Evolutionary conservation across 371 early-diverging fungal genomes (phyloP).

Genomic region (Circinella minor): DNA sequence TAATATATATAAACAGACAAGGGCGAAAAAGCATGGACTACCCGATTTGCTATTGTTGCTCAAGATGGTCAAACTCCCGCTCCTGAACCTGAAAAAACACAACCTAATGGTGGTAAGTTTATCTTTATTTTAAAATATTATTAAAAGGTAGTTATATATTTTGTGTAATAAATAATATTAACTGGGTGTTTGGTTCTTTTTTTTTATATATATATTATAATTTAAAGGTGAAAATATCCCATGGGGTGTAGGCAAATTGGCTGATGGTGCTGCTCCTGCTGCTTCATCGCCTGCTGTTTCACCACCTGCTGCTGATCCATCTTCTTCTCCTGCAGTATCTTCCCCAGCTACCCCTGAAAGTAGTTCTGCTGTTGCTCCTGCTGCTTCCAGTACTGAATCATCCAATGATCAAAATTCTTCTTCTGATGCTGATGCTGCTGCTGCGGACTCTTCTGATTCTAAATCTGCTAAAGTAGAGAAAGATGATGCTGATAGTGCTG

Average conservation of each 20-base stretch:
- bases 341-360: conserved; percentile 4
- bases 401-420: background rate
- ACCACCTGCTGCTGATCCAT: conserved; percentile 6
- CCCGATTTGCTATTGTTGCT: conserved; percentile 38
- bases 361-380: conserved; percentile 13
- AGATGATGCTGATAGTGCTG: background rate
- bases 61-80: conserved; percentile 28
- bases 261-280: conserved; percentile 10
- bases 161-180: too few species aligned
- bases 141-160: background rate
- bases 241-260: conserved; percentile 31
- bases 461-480: background rate
- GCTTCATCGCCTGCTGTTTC: conserved; percentile 17
- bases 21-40: conserved; percentile 35
- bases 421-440: background rate
- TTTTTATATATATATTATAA: background rate
- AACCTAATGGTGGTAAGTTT: conserved; percentile 24
- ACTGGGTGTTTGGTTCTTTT: too few species aligned
- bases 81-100: conserved; percentile 20
- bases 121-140: background rate
- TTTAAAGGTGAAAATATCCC: conserved; percentile 28
- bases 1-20: conserved; percentile 11
- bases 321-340: conserved; percentile 6
- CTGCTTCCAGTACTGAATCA: background rate
- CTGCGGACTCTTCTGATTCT: background rate